Conservation (phyloP, 495 filamentous ascomycete species). For the Penicillium fimorum region DNA sequence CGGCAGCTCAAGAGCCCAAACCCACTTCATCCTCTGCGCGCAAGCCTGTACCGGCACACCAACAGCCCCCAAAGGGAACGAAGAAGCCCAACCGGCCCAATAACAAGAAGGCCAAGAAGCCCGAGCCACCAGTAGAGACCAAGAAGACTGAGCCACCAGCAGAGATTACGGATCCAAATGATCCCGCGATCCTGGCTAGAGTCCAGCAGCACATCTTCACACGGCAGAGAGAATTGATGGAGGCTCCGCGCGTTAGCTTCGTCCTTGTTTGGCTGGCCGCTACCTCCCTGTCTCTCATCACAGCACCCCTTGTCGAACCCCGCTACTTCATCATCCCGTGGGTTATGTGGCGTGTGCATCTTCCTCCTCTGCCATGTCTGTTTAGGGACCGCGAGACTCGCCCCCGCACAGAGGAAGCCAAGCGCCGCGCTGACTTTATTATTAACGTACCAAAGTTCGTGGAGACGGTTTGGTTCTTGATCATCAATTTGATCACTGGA, state of each 20-base stretch:
- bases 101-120: constrained; percentile 29
- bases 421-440: constrained; percentile 28
- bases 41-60: constrained; percentile 11
- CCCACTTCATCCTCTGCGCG: neutral
- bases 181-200: constrained; percentile 33
- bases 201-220: constrained; percentile 36
- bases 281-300: constrained; percentile 72
- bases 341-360: constrained; percentile 86
- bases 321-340: constrained; percentile 94
- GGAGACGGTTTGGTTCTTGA: constrained; percentile 77
- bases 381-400: constrained; percentile 27
- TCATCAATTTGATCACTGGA: constrained; percentile 69
- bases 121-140: neutral
- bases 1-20: neutral
- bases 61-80: constrained; percentile 24
- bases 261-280: constrained; percentile 68
- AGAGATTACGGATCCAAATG: constrained; percentile 24
- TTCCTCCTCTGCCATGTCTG: constrained; percentile 52
- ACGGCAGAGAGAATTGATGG: constrained; percentile 35
- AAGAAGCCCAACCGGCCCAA: constrained; percentile 26
- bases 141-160: constrained; percentile 11
- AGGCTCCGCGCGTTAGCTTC: constrained; percentile 49
- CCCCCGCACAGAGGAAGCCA: constrained; percentile 24
- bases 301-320: constrained; percentile 89
- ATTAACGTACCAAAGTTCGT: constrained; percentile 52